phyloP scores from a whole-genome alignment of 2,329 filamentous ascomycete genomes.

The Alternaria solani region DNA sequence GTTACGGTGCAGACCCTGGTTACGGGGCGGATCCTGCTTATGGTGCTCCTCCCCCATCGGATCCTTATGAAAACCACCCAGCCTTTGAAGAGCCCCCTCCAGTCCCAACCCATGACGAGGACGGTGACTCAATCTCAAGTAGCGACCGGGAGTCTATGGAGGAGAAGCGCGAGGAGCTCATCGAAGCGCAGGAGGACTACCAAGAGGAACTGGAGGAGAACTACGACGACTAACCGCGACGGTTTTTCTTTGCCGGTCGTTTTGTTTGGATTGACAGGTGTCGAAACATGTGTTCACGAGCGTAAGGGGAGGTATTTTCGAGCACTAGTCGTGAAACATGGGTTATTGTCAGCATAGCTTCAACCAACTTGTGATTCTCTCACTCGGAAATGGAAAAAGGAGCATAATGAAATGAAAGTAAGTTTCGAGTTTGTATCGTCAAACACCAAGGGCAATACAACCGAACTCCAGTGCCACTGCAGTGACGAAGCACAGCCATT shows the following conservation, averaged over 20 bases:
- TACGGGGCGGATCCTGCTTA: slow-evolving; percentile 23
- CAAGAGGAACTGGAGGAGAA: slow-evolving; percentile 55
- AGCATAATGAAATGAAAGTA: not conserved
- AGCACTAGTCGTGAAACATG: not conserved
- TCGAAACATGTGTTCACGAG: not conserved
- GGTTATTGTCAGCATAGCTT: slow-evolving; percentile 17
- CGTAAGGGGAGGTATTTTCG: slow-evolving; percentile 5
- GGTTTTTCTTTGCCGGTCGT: not conserved
- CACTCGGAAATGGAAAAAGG: not conserved
- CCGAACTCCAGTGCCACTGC: not conserved
- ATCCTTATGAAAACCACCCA: slow-evolving; percentile 23
- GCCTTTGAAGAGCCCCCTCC: slow-evolving; percentile 41
- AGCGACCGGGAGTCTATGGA: slow-evolving; percentile 54
- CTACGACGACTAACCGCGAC: slow-evolving; percentile 32
- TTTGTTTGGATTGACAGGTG: not conserved
- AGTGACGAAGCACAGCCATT: not conserved
- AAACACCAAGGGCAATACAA: not conserved
- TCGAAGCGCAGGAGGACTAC: slow-evolving; percentile 63
- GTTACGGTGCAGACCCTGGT: slow-evolving; percentile 19
- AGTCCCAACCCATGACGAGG: slow-evolving; percentile 53
- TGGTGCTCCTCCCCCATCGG: slow-evolving; percentile 18
- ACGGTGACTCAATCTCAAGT: slow-evolving; percentile 52
- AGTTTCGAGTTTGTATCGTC: not conserved
- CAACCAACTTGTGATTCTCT: slow-evolving; percentile 19
- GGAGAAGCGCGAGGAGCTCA: slow-evolving; percentile 62